Percentiles rank a stretch among this genome's conserved stretches.
Conservation (phyloP, 305 asterid species). For the Salvia sclarea region DNA sequence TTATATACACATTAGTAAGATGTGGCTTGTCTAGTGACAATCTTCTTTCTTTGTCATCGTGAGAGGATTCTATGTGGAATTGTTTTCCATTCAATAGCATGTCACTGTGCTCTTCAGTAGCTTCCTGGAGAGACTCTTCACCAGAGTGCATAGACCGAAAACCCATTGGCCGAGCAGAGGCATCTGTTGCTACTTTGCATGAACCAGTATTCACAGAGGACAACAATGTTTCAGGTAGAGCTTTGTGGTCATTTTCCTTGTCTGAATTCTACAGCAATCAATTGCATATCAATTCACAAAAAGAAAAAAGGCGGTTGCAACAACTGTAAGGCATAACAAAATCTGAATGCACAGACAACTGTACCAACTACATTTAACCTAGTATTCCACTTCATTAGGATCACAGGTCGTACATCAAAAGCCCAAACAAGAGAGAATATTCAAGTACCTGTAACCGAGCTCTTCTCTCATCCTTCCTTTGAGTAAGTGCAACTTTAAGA, state of each 20-base stretch:
- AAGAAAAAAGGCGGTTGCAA: neutral
- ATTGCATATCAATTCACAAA: neutral
- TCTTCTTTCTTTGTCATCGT: slow-evolving; percentile 71
- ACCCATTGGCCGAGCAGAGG: slow-evolving; percentile 69
- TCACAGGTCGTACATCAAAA: neutral
- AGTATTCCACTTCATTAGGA: neutral
- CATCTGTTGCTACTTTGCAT: slow-evolving; percentile 68
- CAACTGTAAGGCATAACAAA: neutral
- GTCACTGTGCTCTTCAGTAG: slow-evolving; percentile 69
- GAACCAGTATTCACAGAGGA: slow-evolving; percentile 61
- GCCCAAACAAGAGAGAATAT: neutral
- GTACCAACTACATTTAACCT: neutral
- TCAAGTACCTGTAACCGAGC: slow-evolving; percentile 22
- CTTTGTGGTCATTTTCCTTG: slow-evolving; percentile 74
- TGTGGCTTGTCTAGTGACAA: slow-evolving; percentile 52
- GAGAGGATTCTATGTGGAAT: slow-evolving; percentile 67
- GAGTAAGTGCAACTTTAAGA: slow-evolving; percentile 58
- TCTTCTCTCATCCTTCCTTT: slow-evolving; percentile 53
- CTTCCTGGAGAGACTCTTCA: slow-evolving; percentile 69
- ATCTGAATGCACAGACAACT: neutral
- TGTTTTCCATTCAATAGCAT: slow-evolving; percentile 81
- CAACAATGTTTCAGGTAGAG: slow-evolving; percentile 66
- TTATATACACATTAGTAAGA: slow-evolving; percentile 73
- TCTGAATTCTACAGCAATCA: slow-evolving; percentile 59
- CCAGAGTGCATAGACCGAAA: slow-evolving; percentile 70